Conservation (phyloP, 352 stramenopile species). For the Phytophthora pini region DNA sequence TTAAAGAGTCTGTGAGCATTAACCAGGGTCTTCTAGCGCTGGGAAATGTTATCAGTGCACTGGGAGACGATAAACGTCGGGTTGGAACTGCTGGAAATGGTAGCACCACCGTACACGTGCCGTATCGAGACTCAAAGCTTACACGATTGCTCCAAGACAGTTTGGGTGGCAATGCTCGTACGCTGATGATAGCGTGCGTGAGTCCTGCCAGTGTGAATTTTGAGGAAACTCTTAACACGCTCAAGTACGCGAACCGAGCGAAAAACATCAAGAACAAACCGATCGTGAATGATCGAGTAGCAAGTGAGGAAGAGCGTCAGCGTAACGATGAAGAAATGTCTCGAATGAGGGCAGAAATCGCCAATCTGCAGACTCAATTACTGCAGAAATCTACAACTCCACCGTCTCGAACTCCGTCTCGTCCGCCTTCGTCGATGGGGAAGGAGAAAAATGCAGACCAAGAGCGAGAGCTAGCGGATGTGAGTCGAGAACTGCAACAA, state of each 20-base stretch:
- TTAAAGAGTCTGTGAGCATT: conserved; percentile 96
- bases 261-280: conserved; percentile 99
- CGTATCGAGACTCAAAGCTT: conserved; percentile 93
- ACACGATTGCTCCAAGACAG: conserved; percentile 89
- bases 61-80: conserved; percentile 92
- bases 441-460: conserved; percentile 13
- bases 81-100: conserved; percentile 31
- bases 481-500: conserved; percentile 43
- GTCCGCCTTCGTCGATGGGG: conserved; percentile 11
- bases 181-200: conserved; percentile 92
- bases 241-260: conserved; percentile 98
- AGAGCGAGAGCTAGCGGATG: conserved; percentile 14
- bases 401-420: conserved; percentile 21
- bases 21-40: conserved; percentile 96
- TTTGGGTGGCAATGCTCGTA: conserved; percentile 90
- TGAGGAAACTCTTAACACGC: conserved; percentile 97
- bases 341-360: conserved; percentile 84
- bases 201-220: conserved; percentile 84
- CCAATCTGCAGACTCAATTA: conserved; percentile 53
- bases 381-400: conserved; percentile 39
- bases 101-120: conserved; percentile 66
- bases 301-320: conserved; percentile 56
- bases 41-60: conserved; percentile 95
- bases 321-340: conserved; percentile 62
- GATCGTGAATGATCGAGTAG: conserved; percentile 93